A percentile compares a stretch with the other conserved stretches of the same genome.
Evolutionary conservation across 768 basidiomycete species (phyloP).

Genomic region (Suillus plorans): DNA sequence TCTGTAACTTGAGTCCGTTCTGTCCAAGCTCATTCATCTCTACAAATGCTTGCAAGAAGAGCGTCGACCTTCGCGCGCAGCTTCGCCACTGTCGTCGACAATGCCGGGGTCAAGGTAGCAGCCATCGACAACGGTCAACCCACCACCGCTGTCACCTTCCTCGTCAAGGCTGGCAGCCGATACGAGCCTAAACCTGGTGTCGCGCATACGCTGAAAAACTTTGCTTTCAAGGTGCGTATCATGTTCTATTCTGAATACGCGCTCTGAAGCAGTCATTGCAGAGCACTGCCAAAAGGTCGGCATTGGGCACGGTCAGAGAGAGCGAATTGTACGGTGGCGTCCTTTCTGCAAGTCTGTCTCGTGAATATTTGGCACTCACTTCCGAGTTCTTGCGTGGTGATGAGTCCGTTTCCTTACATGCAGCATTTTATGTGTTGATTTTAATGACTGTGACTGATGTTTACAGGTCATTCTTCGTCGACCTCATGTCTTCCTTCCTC

Average conservation of each 20-base stretch:
- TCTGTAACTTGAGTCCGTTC: conserved; percentile 12
- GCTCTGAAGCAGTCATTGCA: conserved; percentile 31
- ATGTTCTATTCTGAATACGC: neutral
- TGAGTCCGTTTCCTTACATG: conserved; percentile 65
- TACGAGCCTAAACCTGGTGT: conserved; percentile 88
- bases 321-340: conserved; percentile 93
- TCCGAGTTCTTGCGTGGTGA: conserved; percentile 95
- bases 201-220: conserved; percentile 95
- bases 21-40: conserved; percentile 20
- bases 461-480: conserved; percentile 82
- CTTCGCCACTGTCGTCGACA: conserved; percentile 83
- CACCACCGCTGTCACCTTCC: conserved; percentile 82
- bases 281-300: conserved; percentile 85
- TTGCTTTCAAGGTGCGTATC: conserved; percentile 90
- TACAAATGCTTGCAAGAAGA: conserved; percentile 62
- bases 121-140: conserved; percentile 81
- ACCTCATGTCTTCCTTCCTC: conserved; percentile 82
- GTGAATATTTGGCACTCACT: conserved; percentile 91
- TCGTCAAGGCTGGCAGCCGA: conserved; percentile 90
- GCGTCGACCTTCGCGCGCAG: conserved; percentile 63
- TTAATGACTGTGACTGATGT: neutral
- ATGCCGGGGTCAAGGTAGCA: conserved; percentile 82
- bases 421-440: neutral
- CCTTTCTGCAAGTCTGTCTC: conserved; percentile 76
- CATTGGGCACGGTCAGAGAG: conserved; percentile 87